Evolutionary conservation across 1,139 yeast species (phyloP).

Genomic region (Sugiyamaella pinicola): DNA sequence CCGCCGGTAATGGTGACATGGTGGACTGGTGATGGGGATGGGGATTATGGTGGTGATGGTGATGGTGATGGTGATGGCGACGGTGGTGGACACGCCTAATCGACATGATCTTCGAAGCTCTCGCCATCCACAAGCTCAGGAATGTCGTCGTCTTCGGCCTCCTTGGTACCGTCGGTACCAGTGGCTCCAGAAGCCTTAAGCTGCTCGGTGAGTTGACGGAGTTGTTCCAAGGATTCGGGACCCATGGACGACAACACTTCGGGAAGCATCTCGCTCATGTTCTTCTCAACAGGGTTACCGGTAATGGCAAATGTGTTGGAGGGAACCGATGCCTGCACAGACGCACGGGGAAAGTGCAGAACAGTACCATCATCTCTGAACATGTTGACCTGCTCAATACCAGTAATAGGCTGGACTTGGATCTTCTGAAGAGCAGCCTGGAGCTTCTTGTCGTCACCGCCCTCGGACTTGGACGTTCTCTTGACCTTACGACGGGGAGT

Average conservation of each 20-base stretch:
- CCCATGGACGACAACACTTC: constrained; percentile 96
- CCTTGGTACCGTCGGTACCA: constrained; percentile 53
- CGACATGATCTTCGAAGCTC: constrained; percentile 74
- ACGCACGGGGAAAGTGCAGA: constrained; percentile 91
- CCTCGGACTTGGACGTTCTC: constrained; percentile 70
- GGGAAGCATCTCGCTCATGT: constrained; percentile 90
- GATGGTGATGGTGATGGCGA: too few relatives aligned
- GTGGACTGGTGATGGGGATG: too few relatives aligned
- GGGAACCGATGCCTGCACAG: constrained; percentile 90
- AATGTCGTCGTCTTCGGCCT: constrained; percentile 62
- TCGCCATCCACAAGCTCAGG: constrained; percentile 97
- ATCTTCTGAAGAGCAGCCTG: constrained; percentile 88
- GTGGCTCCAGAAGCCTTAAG: constrained; percentile 58
- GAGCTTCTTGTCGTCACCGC: constrained; percentile 86
- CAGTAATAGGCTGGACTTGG: constrained; percentile 85
- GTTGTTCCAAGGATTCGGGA: constrained; percentile 89
- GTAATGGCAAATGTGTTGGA: constrained; percentile 93
- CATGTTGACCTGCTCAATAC: constrained; percentile 96
- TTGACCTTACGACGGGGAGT: constrained; percentile 68
- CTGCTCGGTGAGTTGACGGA: constrained; percentile 89
- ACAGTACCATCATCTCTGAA: constrained; percentile 96
- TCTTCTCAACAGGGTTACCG: constrained; percentile 94
- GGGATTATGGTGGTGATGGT: too few relatives aligned
- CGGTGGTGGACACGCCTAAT: constrained; percentile 30
- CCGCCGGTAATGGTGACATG: too few relatives aligned